Evolutionary conservation across 768 basidiomycete species (phyloP), one percentile per base, ranked within the genome.

Genomic region (Pisolithus orientalis): DNA sequence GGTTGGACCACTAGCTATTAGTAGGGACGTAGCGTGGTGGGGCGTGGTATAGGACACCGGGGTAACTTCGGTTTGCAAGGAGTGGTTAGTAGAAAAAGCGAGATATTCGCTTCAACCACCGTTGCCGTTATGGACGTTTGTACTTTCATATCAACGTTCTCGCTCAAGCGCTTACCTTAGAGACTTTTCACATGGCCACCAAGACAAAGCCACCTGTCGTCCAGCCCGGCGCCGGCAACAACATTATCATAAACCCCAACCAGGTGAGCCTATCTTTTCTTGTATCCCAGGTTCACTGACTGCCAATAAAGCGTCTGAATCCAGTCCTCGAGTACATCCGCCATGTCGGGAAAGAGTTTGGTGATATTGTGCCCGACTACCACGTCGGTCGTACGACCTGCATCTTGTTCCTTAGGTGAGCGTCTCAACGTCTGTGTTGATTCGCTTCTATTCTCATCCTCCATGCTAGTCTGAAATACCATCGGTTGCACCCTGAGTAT

Each of bases 401-500:
- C 17, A 87, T 94, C 9, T 70, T 99, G 24, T 99, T 87, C 65
- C 79, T 99, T 50, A 95, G 93, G 96, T 88, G 39, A 52, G 59
- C 21, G 0, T 37, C 37, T 27, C 14, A 11, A 13, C 44, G 24
- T 27, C 5, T 17, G 10, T 43, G 13, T 31, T n/a, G 14, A 44
- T 16, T 21, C 31, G 2, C 6, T 14, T 16, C 27, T 21, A 38
- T 39, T 48, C 51, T 56, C 7, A 56, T 6, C 3, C 52, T 16
- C 21, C 8, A 8, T 31, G 17, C 2, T 54, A 97, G 96, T 64
- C 67, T 98, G 58, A 88, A 84, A 62, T 98, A 98, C 59, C 94
- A 98, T 62, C 87, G 94, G 47, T 79, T 99, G 13, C 96, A 98
- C 67, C 96, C 96, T 13, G 96, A 98, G 68, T 99, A 99, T 65